phyloP scores from a whole-genome alignment of 129 eudicot genomes.

The Mikania micrantha region DNA sequence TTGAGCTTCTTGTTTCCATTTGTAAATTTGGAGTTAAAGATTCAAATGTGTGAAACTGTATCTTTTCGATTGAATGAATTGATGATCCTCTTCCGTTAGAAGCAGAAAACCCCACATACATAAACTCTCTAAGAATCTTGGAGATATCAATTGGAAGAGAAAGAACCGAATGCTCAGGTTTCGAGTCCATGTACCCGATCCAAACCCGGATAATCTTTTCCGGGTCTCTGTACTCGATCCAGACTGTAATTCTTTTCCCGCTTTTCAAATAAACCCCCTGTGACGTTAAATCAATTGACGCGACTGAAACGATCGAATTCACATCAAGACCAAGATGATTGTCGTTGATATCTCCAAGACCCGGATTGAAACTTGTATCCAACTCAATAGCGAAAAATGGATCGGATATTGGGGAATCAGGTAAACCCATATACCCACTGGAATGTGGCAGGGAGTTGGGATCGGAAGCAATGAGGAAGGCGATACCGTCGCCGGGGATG shows the following conservation, averaged over 20 bases:
- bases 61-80: conserved; percentile 24
- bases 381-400: conserved; percentile 54
- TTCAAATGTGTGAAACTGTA: conserved; percentile 46
- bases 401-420: conserved; percentile 24
- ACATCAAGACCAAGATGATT: conserved; percentile 53
- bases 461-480: conserved; percentile 47
- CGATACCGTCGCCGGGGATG: conserved; percentile 51
- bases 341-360: conserved; percentile 37
- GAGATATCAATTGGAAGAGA: conserved; percentile 34
- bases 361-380: conserved; percentile 41
- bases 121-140: conserved; percentile 35
- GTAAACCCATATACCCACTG: conserved; percentile 47
- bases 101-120: conserved; percentile 66
- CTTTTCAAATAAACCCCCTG: conserved; percentile 41
- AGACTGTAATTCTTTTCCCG: conserved; percentile 36
- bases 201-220: conserved; percentile 46
- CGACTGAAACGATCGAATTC: conserved; percentile 25
- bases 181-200: conserved; percentile 36
- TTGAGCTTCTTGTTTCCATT: conserved; percentile 30
- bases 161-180: conserved; percentile 40
- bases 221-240: conserved; percentile 49
- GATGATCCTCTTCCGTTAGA: conserved; percentile 52
- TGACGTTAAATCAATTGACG: conserved; percentile 34
- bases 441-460: conserved; percentile 18
- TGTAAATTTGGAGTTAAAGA: conserved; percentile 22